A percentile compares a stretch with the other conserved stretches of the same genome.
phyloP scores from a whole-genome alignment of 371 early-diverging fungal genomes.

The Rhizopus arrhizus region DNA sequence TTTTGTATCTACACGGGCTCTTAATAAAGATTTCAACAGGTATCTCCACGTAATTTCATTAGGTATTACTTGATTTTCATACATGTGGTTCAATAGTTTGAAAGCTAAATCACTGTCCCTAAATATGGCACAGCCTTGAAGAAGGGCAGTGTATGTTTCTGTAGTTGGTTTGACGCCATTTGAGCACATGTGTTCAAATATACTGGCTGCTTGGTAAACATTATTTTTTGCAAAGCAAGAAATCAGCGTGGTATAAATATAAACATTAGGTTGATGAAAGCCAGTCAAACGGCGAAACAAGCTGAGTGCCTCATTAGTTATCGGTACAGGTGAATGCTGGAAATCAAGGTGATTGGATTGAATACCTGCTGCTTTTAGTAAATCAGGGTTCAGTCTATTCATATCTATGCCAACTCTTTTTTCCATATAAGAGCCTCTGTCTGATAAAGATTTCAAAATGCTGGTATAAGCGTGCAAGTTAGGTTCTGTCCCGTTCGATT shows the following conservation, averaged over 20 bases:
- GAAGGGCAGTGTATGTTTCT: conserved; percentile 42
- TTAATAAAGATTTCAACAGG: conserved; percentile 42
- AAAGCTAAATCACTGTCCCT: conserved; percentile 38
- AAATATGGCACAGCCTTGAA: conserved; percentile 52
- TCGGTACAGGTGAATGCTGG: conserved; percentile 14
- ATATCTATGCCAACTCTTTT: not conserved
- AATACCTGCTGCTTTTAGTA: conserved; percentile 26
- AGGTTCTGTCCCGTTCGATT: conserved; percentile 33
- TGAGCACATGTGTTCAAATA: conserved; percentile 45
- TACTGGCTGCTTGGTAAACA: conserved; percentile 35
- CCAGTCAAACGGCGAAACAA: conserved; percentile 45
- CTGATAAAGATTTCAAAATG: conserved; percentile 30
- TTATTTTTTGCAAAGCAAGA: conserved; percentile 48
- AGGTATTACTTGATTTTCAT: conserved; percentile 36
- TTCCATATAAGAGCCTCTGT: conserved; percentile 13
- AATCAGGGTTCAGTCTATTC: conserved; percentile 12
- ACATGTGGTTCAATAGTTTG: conserved; percentile 41
- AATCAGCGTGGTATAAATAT: conserved; percentile 53
- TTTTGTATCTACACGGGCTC: conserved; percentile 36
- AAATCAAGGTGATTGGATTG: conserved; percentile 13
- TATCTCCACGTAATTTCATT: conserved; percentile 46
- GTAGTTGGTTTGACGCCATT: conserved; percentile 38
- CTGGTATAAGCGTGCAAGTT: conserved; percentile 41
- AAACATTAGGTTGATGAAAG: conserved; percentile 43
- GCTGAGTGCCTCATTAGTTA: conserved; percentile 33